phyloP scores from a whole-genome alignment of 805 yeast species.

The Blastobotrys americana region DNA sequence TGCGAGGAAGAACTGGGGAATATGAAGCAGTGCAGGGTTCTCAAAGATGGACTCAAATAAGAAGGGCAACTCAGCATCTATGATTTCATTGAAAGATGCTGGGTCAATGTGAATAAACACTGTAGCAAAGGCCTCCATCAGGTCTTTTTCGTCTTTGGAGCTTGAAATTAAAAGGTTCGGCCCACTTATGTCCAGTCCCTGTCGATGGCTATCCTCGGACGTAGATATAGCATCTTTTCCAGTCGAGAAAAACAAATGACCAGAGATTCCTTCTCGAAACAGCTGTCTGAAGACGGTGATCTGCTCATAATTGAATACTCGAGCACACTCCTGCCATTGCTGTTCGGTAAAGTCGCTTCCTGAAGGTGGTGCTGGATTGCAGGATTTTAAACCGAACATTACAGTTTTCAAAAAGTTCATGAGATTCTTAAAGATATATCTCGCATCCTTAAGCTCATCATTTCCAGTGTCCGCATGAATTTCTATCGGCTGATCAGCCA shows the following conservation, averaged over 20 bases:
- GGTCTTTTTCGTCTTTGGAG: conserved; percentile 86
- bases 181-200: conserved; percentile 36
- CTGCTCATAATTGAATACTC: conserved; percentile 79
- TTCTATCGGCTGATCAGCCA: conserved; percentile 50
- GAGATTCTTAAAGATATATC: conserved; percentile 77
- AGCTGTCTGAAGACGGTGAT: conserved; percentile 65
- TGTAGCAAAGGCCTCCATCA: conserved; percentile 92
- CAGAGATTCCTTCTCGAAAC: conserved; percentile 77
- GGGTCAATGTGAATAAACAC: conserved; percentile 92
- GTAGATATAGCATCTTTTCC: conserved; percentile 28
- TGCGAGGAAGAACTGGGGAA: conserved; percentile 90
- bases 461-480: conserved; percentile 42
- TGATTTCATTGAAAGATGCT: conserved; percentile 89
- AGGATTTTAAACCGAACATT: conserved; percentile 78
- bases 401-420: conserved; percentile 87
- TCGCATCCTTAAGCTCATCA: conserved; percentile 71
- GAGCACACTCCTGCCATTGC: conserved; percentile 79
- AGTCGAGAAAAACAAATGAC: conserved; percentile 67
- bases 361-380: conserved; percentile 71
- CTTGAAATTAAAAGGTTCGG: conserved; percentile 81
- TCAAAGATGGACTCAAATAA: conserved; percentile 71
- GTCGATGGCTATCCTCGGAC: conserved; percentile 22
- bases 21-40: conserved; percentile 79
- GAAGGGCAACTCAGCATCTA: conserved; percentile 69
- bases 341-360: conserved; percentile 44